Conservation (phyloP, 73 alveolate genomes). For the Blepharisma japonicum region DNA sequence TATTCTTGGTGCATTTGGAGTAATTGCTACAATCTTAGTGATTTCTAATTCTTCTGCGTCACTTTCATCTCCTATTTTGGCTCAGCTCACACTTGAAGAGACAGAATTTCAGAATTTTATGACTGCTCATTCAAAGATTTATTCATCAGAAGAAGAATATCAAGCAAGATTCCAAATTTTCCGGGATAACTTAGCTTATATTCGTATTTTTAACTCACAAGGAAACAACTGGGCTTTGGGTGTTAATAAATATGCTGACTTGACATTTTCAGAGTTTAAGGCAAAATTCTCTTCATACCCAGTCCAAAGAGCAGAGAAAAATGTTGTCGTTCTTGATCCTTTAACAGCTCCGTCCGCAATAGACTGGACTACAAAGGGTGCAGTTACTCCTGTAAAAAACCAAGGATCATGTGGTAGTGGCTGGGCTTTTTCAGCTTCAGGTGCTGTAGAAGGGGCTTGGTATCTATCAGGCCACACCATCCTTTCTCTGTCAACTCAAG, state of each 20-base stretch:
- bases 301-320: too few relatives aligned
- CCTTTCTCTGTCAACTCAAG: conserved; percentile 51
- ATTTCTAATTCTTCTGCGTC: too few relatives aligned
- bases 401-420: conserved; percentile 80
- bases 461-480: conserved; percentile 35
- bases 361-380: conserved; percentile 72
- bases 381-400: conserved; percentile 65
- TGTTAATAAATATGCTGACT: conserved; percentile 34
- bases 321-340: not conserved
- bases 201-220: not conserved
- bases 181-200: conserved; percentile 32
- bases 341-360: conserved; percentile 4
- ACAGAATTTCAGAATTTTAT: conserved; percentile 1
- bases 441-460: conserved; percentile 74
- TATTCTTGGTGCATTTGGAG: too few relatives aligned
- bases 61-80: too few relatives aligned
- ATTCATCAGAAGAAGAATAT: conserved; percentile 50
- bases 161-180: conserved; percentile 35
- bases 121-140: conserved; percentile 33
- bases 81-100: not conserved
- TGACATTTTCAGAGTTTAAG: conserved; percentile 29
- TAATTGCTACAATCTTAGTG: too few relatives aligned
- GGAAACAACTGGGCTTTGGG: not conserved
- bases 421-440: conserved; percentile 84
- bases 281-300: not conserved